A percentile compares a stretch with the other conserved stretches of the same genome.
Conservation (phyloP, 2,329 filamentous ascomycete genomes). For the Claviceps maximensis region DNA sequence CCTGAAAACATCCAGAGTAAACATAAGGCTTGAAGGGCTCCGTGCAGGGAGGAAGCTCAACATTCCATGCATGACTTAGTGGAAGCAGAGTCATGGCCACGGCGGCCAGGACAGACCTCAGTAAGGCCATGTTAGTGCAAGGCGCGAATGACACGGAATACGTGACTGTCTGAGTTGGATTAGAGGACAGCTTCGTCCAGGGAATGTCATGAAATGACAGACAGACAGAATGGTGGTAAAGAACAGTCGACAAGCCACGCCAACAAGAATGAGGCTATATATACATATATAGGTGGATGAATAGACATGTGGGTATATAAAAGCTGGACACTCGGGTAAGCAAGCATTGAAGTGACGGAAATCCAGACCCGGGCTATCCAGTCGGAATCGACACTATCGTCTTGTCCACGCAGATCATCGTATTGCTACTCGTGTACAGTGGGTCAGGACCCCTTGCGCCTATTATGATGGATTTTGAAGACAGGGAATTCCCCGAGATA, state of each 20-base stretch:
- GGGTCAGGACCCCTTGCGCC: not conserved
- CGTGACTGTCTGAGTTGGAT: not conserved
- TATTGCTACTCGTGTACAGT: not conserved
- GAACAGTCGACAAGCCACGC: not conserved
- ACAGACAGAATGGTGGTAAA: not conserved
- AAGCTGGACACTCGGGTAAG: not conserved
- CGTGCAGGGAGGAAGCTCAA: constrained; percentile 31
- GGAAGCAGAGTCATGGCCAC: constrained; percentile 23
- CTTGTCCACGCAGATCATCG: not conserved
- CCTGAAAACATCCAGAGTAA: constrained; percentile 34
- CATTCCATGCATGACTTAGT: constrained; percentile 24
- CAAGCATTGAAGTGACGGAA: not conserved
- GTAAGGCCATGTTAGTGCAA: constrained; percentile 6
- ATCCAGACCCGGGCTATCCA: not conserved
- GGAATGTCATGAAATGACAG: not conserved
- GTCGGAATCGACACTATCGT: not conserved
- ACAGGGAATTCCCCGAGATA: no score
- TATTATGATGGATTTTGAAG: not conserved
- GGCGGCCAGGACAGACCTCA: constrained; percentile 14
- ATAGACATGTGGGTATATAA: not conserved
- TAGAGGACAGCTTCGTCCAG: not conserved
- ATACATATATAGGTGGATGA: not conserved
- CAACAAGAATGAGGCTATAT: not conserved
- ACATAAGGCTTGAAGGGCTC: constrained; percentile 33
- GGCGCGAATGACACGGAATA: not conserved